Base-by-base conservation (phyloP, 192 early-diverging fungal genomes). In the Umbelopsis sp. region DNA sequence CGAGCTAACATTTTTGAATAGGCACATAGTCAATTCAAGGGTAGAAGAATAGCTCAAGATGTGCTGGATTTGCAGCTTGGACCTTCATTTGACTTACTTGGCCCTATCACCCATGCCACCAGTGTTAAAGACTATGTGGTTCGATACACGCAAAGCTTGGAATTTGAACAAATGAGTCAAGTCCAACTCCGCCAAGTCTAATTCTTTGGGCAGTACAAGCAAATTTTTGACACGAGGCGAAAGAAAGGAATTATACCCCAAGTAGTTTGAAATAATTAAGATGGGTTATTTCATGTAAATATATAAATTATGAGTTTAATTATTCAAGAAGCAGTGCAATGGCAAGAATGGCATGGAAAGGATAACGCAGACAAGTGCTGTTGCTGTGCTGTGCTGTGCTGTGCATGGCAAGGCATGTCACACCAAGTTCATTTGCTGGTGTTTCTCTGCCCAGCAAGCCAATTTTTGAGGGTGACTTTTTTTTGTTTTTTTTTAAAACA, bases 381-480 rank as follows among this genome's bases (percentile, higher is more conserved):
- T n/a, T n/a, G n/a, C n/a, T n/a, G n/a, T n/a, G n/a, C n/a, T n/a
- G n/a, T n/a, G n/a, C n/a, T n/a, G n/a, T n/a, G n/a, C n/a, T n/a
- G n/a, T n/a, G n/a, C n/a, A n/a, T n/a, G n/a, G n/a, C n/a, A 41
- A 41, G 38, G 4, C 2, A 11, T 6, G 38, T 41, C 1, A 11
- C 52, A 26, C 26, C 52, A 53, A 26, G 24, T 2, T 12, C 52
- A 53, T 53, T 3, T 21, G 20, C 25, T 53, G 11, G 20, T 21
- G 9, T 25, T 26, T 25, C 25, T 53, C 24, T 24, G 26, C 52
- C 22, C 11, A 53, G 52, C 52, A 53, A 22, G 14, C 24, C 17
- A 36, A 62, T 62, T 62, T 62, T 29, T 62, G 17, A 34, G 26
- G 56, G 56, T 62, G 56, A 62, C 56, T 62, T 62, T 62, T 54